phyloP scores from a whole-genome alignment of 1,139 yeast species.

The Suhomyces bribrorum region DNA sequence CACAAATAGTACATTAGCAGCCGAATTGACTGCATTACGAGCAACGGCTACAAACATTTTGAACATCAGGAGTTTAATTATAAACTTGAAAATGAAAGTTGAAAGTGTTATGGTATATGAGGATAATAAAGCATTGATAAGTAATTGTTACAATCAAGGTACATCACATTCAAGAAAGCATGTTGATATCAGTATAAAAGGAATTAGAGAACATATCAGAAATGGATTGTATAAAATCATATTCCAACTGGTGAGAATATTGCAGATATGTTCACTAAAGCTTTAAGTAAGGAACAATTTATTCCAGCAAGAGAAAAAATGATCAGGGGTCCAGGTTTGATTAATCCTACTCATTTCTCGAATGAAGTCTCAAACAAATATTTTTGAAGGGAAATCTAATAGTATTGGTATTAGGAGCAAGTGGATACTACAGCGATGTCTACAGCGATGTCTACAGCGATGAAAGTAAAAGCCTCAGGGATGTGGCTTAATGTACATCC shows the following conservation, averaged over 20 bases:
- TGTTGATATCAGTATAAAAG: neutral
- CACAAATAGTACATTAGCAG: neutral
- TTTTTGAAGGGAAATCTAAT: neutral
- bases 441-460: too few relatives aligned
- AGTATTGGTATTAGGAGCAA: too few relatives aligned
- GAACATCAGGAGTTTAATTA: too few relatives aligned
- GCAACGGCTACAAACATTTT: neutral
- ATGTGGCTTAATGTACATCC: too few relatives aligned
- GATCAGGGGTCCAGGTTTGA: neutral
- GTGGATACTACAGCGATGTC: too few relatives aligned
- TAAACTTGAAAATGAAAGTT: too few relatives aligned
- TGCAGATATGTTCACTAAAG: neutral
- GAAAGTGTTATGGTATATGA: neutral
- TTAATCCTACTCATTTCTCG: neutral
- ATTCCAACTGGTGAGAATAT: neutral
- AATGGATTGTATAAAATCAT: neutral
- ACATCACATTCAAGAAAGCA: neutral
- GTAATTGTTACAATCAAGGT: neutral
- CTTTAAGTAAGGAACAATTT: neutral
- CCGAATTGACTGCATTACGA: neutral
- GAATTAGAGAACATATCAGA: neutral
- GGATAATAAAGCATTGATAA: neutral
- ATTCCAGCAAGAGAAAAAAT: neutral
- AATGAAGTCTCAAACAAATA: too few relatives aligned
- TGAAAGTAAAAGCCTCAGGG: too few relatives aligned